A percentile compares a stretch with the other conserved stretches of the same genome.
phyloP scores from a whole-genome alignment of 2,329 filamentous ascomycete genomes.

The Epichloe festucae region DNA sequence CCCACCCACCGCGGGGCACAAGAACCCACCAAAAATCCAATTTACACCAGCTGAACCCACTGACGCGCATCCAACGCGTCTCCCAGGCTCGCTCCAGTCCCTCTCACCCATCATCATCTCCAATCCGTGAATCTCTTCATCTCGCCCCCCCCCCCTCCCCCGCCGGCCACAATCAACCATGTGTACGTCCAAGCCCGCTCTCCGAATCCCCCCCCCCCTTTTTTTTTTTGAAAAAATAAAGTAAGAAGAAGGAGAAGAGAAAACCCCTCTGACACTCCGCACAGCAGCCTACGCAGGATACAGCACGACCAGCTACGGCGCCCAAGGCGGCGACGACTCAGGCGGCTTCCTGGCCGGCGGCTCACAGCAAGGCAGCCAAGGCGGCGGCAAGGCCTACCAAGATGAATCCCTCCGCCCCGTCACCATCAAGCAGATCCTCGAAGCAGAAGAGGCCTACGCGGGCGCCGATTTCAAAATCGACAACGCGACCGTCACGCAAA shows the following conservation, averaged over 20 bases:
- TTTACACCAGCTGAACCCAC: constrained; percentile 7
- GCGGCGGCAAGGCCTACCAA: constrained; percentile 43
- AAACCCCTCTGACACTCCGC: constrained; percentile 2
- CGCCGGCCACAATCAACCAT: constrained; percentile 13
- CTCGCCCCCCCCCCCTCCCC: not conserved
- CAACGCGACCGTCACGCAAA: constrained; percentile 54
- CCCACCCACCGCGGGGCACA: no score
- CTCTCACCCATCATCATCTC: not conserved
- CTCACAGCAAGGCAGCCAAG: constrained; percentile 46
- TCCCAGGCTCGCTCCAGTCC: not conserved
- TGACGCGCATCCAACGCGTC: constrained; percentile 9
- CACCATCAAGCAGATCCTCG: constrained; percentile 87
- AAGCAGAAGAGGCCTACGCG: constrained; percentile 63
- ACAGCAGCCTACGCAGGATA: constrained; percentile 38
- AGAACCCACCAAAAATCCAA: not conserved
- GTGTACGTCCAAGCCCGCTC: constrained; percentile 17
- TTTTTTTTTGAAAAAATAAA: no score
- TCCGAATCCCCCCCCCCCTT: no score
- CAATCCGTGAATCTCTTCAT: constrained; percentile 1
- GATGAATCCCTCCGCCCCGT: constrained; percentile 86
- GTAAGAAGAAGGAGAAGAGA: no score
- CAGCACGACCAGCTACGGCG: constrained; percentile 34
- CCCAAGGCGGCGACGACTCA: constrained; percentile 43
- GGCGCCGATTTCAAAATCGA: constrained; percentile 74
- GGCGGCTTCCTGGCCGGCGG: constrained; percentile 49